Conservation (phyloP, 345 rosid genomes). For the Sonneratia caseolaris region DNA sequence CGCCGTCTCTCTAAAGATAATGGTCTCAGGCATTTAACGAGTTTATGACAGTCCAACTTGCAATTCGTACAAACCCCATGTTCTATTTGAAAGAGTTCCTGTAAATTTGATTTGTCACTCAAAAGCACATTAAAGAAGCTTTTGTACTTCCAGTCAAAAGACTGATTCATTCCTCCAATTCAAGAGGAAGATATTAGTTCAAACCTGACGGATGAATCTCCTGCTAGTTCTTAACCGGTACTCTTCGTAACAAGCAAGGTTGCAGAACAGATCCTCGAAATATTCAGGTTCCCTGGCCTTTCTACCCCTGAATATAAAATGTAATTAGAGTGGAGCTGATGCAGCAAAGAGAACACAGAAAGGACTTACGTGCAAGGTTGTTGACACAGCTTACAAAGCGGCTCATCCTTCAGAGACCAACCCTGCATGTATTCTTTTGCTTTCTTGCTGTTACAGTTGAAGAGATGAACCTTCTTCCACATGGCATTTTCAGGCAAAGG, state of each 20-base stretch:
- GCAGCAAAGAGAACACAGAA: conserved; percentile 9
- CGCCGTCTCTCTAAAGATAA: conserved; percentile 55
- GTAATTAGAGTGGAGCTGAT: not conserved
- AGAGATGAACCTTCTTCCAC: conserved; percentile 60
- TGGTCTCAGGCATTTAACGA: conserved; percentile 59
- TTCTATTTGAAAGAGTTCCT: conserved; percentile 88
- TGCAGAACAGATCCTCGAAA: conserved; percentile 93
- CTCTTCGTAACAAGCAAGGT: conserved; percentile 74
- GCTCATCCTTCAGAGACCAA: conserved; percentile 59
- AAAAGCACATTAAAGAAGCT: not conserved
- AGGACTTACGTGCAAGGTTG: conserved; percentile 58
- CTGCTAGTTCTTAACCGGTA: conserved; percentile 78
- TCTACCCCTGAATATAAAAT: conserved; percentile 40
- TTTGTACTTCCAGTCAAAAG: not conserved
- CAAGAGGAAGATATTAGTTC: not conserved
- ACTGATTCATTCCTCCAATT: not conserved
- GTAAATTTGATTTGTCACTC: conserved; percentile 12
- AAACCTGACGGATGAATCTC: conserved; percentile 73
- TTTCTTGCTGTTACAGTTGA: conserved; percentile 38
- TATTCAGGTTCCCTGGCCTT: conserved; percentile 73
- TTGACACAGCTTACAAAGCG: conserved; percentile 96
- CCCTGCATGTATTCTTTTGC: conserved; percentile 78
- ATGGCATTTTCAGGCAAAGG: conserved; percentile 66
- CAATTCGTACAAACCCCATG: conserved; percentile 79
- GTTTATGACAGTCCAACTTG: conserved; percentile 76